Evolutionary conservation across 1,284 basidiomycete species (phyloP).

Genomic region (Ceratorhiza oryzae-sativae): DNA sequence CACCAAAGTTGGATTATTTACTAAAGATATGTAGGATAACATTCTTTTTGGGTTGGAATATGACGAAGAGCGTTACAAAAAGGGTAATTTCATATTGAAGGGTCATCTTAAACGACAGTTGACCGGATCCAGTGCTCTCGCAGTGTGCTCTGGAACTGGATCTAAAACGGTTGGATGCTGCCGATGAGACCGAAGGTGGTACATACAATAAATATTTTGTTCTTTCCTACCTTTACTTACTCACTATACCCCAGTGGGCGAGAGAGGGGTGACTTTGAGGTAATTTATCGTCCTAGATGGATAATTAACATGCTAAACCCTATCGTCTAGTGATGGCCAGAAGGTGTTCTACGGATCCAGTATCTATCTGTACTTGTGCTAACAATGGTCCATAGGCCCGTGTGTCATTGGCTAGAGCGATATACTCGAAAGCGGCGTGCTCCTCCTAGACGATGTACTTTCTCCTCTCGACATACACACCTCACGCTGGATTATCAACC

Average conservation of each 20-base stretch:
- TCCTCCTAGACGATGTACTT: slow-evolving; percentile 55
- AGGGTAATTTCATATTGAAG: slow-evolving; percentile 50
- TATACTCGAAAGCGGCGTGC: slow-evolving; percentile 78
- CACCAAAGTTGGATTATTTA: background rate
- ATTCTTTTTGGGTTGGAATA: slow-evolving; percentile 62
- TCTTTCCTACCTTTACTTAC: background rate
- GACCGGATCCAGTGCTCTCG: slow-evolving; percentile 40
- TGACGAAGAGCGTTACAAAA: slow-evolving; percentile 57
- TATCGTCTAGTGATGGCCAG: background rate
- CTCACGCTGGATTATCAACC: slow-evolving; percentile 53
- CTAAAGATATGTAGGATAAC: slow-evolving; percentile 53
- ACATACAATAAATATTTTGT: background rate
- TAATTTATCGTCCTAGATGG: slow-evolving; percentile 50
- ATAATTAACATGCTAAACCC: slow-evolving; percentile 27
- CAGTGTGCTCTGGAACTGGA: slow-evolving; percentile 71
- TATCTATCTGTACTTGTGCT: background rate
- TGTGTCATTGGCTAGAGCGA: slow-evolving; percentile 79
- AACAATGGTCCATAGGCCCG: slow-evolving; percentile 63
- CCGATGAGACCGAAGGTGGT: slow-evolving; percentile 52
- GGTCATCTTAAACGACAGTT: too few species aligned
- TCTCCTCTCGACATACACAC: slow-evolving; percentile 54
- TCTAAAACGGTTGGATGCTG: slow-evolving; percentile 68
- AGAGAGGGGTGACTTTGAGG: slow-evolving; percentile 77
- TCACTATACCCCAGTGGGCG: slow-evolving; percentile 75
- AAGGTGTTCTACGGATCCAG: background rate